Evolutionary conservation across 2,329 filamentous ascomycete genomes (phyloP), one percentile per base, ranked within the genome.

Genomic region (Aureobasidium lini): DNA sequence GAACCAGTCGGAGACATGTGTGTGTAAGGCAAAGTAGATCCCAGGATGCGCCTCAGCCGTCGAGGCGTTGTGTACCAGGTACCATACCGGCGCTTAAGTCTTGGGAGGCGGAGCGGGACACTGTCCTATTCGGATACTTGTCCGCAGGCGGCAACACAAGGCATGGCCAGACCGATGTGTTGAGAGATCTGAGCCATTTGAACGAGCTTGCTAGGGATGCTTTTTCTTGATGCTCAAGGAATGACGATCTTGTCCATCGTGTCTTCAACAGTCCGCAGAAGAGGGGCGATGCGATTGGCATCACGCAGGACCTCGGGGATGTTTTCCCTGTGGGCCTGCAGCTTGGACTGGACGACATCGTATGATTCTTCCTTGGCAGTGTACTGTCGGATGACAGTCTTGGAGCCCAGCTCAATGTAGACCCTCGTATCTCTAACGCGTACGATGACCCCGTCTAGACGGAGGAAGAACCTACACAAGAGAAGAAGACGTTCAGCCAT

Each of bases 401-500:
- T 83, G 16, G 81, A 85, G 43, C 79, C 83, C 71, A 97, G 96
- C 71, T 99, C 94, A 59, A 96, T 84, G 72, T 95, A 99, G 36
- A 99, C 80, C 63, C 94, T 81, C 1, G 93, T 97, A 70, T 99
- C 94, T 59, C 93, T 81, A 60, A 99, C 83, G 60, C 94, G 81
- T 61, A 96, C 83, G 44, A 99, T 70, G 47, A 99, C 94, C 67
- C 90, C 88, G 69, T 99, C 94, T 40, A 99, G 79, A 61, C 94
- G 82, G 87, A 99, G 89, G 73, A 96, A 99, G 70, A 96, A 86
- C 28, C 94, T 82, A 65, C 84, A 85, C 3, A 99, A 82, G 62
- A 99, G 79, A 59, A 99, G 80, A 75, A 99, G 85, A 59, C 94
- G 81, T 67, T 87, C 84, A 59, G 92, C 90, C 86, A 97, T 96